A percentile compares a stretch with the other conserved stretches of the same genome.
Conservation (phyloP, 768 basidiomycete genomes). For the Xerocomellus intermedius region DNA sequence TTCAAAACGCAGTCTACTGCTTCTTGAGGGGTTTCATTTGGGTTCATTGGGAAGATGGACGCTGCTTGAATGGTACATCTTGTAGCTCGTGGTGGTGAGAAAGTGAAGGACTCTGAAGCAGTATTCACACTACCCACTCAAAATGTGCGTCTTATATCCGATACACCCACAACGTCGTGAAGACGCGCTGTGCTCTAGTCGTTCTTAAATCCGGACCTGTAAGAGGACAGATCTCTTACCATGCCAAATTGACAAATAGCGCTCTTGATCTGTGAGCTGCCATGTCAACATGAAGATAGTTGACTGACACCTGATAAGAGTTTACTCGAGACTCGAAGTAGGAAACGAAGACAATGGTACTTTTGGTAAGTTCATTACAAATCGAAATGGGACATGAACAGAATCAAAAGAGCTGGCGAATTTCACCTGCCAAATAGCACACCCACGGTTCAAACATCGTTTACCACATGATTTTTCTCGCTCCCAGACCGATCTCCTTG, state of each 20-base stretch:
- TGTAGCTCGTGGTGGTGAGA: not conserved
- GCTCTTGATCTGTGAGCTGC: not conserved
- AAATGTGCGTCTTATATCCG: constrained; percentile 30
- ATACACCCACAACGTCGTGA: constrained; percentile 47
- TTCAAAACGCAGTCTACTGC: not conserved
- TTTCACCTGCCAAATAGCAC: not conserved
- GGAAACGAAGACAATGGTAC: not conserved
- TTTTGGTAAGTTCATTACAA: not conserved
- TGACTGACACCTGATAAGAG: not conserved
- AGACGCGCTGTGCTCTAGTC: constrained; percentile 14
- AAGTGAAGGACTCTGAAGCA: not conserved
- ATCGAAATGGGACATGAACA: not conserved
- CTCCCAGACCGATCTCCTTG: constrained; percentile 35
- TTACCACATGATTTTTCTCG: constrained; percentile 18
- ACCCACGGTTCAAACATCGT: not conserved
- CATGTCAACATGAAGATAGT: not conserved
- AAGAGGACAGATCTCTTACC: no score
- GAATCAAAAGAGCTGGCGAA: not conserved
- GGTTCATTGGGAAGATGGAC: not conserved
- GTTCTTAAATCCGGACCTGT: no score
- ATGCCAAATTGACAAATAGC: no score
- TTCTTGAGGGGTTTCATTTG: not conserved
- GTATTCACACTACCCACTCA: not conserved
- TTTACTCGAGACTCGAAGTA: not conserved
- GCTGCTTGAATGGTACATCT: not conserved